Base-by-base conservation (phyloP, 176 grass and related monocot genomes). In the Luzula sylvatica region DNA sequence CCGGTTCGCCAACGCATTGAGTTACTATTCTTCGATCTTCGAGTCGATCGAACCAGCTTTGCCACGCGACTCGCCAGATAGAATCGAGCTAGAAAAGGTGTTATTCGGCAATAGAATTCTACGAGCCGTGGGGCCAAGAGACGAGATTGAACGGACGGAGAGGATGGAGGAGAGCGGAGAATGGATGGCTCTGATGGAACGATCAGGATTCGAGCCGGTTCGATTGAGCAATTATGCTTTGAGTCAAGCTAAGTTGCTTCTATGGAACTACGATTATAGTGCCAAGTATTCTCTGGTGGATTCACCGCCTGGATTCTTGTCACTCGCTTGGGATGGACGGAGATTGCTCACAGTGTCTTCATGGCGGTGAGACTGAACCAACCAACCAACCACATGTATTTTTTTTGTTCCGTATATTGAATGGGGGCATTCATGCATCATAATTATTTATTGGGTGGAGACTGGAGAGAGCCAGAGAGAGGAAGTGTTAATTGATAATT, bases 221-320 rank as follows among this genome's bases (percentile, higher is more conserved):
- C 24, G 27, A n/a, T 42, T 87, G 21, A 98, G 86, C 65, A 98
- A 92, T 71, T 98, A 98, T 52, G 85, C 93, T 29, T 52, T 77
- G 40, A 98, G 93, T 67, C 93, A 98, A 21, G 93, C 93, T n/a
- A 78, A 87, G 73, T 55, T 92, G 20, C 28, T 98, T 26, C 85
- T 98, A 23, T 98, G 93, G 93, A 80, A 98, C 53, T 98, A 98
- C 7, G 78, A 87, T 18, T 66, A 87, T 26, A 98, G 87, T 66
- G 52, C 70, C 63, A 83, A 92, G 30, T 98, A 98, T 42, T 75
- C 72, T 3, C 86, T 92, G 52, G 68, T 78, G 2, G 56, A 98
- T 25, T 61, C 69, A 32, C 19, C 53, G 8, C 75, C 72, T 1
- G 74, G 67, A 1, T 92, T 98, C 72, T 68, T 98, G 42, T 80